Percentiles rank a stretch among this genome's conserved stretches.
Conservation (phyloP, 306 rosid genomes). For the Castanospermum australe region DNA sequence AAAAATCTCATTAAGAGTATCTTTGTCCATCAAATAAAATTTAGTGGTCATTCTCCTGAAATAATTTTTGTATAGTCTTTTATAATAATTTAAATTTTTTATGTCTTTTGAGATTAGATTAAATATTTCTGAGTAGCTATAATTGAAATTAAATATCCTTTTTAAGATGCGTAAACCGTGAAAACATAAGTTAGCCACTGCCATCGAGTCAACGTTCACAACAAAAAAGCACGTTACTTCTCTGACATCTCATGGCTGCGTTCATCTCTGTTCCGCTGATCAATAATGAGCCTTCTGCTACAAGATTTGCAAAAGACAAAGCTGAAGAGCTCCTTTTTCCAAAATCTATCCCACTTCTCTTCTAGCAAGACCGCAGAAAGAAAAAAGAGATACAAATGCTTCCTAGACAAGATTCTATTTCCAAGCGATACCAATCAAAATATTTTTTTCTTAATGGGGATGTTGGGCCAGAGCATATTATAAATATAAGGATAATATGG, state of each 20-base stretch:
- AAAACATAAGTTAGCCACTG: background rate
- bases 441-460: background rate
- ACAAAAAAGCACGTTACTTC: background rate
- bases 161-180: background rate
- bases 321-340: slow-evolving; percentile 15
- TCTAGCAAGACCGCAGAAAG: background rate
- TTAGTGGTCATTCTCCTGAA: no score
- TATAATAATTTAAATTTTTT: no score
- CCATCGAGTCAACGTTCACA: background rate
- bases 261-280: background rate
- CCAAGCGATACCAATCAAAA: background rate
- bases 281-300: slow-evolving; percentile 9
- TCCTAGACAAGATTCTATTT: slow-evolving; percentile 20
- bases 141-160: no score
- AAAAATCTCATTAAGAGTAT: no score
- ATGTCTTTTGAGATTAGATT: no score
- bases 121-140: no score
- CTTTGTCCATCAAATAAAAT: no score
- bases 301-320: slow-evolving; percentile 18
- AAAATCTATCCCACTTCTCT: background rate
- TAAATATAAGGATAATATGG: background rate
- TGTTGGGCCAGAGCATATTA: background rate
- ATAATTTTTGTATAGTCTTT: no score
- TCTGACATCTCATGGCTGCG: background rate
- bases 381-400: slow-evolving; percentile 16